Base-by-base conservation (phyloP, 2,329 filamentous ascomycete species). In the Myriangium duriaei region DNA sequence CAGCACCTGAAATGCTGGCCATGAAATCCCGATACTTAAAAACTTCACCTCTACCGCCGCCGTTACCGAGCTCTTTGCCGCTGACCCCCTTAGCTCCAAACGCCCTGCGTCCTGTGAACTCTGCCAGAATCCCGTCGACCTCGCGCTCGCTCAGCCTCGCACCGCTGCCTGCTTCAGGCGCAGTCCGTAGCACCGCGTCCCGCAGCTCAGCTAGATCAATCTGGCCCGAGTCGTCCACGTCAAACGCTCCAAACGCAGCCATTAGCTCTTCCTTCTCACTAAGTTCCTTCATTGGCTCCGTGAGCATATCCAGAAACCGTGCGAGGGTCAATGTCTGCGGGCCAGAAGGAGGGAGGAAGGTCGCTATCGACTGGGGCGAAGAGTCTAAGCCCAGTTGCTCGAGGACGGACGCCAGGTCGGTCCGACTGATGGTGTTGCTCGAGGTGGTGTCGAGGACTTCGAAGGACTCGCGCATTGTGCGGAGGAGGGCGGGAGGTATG, bases 21-120 rank as follows among this genome's bases (percentile, higher is more conserved):
- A 96, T 84, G 62, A 96, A 96, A 42, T 98, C 91, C 45, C 84
- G 76, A 56, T 96, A 98, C 52, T 78, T 75, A 60, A 98, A 96
- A 1, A 96, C 86, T 43, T 96, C 88, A 1, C 83, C 84, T 44
- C 81, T 71, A 13, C 24, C 32, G 14, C 33, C 33, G 12, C 16
- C 26, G n/a, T n/a, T n/a, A 24, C 33, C 40, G 17, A 44, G 13
- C 24, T 50, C 69, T 60, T 52, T 78, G 45, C 43, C 73, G 60
- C 45, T 65, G 4, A 60, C 49, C 4, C 55, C 69, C 49, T 79
- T 83, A 1, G 48, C 51, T 32, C 76, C 81, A 59, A 96, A 93
- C 0, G 83, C 85, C 44, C 84, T 72, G 41, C 85, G 71, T 1
- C 84, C 83, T 3, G 81, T 82, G 59, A 94, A 98, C 0, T 85